Evolutionary conservation across 306 rosid genomes (phyloP).

Genomic region (Herpetospermum pedunculosum): DNA sequence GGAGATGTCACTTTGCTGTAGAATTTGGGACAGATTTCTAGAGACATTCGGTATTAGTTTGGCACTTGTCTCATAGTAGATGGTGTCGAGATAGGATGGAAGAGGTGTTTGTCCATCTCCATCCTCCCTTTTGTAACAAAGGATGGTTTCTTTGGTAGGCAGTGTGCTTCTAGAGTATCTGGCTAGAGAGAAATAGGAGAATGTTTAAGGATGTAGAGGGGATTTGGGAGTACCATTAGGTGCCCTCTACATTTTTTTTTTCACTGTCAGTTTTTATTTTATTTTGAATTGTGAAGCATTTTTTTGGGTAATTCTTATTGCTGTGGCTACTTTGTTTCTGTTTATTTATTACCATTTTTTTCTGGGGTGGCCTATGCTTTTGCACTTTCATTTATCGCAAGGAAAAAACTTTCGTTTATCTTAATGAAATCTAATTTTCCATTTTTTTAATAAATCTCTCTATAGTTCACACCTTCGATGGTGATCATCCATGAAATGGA

Average conservation of each 20-base stretch:
- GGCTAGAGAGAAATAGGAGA: background rate
- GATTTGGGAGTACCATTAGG: background rate
- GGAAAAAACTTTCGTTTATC: too few species aligned
- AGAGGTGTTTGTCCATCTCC: background rate
- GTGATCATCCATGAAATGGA: background rate
- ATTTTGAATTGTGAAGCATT: background rate
- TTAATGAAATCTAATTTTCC: background rate
- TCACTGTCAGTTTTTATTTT: background rate
- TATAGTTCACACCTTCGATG: background rate
- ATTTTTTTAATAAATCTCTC: background rate
- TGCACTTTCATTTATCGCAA: background rate
- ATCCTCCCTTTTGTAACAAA: background rate
- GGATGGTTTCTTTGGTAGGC: background rate
- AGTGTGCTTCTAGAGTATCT: too few species aligned
- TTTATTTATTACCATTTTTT: too few species aligned
- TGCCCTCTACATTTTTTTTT: background rate
- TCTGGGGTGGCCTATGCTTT: background rate
- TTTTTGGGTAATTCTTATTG: background rate
- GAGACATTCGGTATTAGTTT: background rate
- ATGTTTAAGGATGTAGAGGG: background rate
- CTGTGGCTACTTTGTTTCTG: background rate
- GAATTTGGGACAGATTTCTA: background rate
- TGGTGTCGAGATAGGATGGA: background rate
- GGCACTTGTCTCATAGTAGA: background rate
- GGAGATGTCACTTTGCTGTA: background rate